These are phyloP conservation scores for Mortierella sp. DNA, from an alignment of 371 early-diverging fungal genomes.

Conservation along the genomic window DNA sequence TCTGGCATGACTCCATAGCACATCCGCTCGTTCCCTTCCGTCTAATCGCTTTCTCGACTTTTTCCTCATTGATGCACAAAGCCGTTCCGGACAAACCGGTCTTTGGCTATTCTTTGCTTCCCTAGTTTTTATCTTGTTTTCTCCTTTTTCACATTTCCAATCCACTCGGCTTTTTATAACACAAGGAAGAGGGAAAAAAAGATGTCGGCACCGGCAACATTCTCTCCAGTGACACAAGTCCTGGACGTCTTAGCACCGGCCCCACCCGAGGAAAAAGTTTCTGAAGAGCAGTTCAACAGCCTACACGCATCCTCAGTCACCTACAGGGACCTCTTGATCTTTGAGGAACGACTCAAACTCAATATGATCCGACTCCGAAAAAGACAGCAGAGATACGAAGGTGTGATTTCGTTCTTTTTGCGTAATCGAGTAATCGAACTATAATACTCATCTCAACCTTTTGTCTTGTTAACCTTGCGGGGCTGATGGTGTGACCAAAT, in stretches of 20 bases:
- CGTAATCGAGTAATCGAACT: no score
- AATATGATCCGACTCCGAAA: slow-evolving; percentile 66
- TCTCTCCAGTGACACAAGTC: slow-evolving; percentile 49
- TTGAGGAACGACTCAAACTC: slow-evolving; percentile 73
- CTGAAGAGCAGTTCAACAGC: slow-evolving; percentile 45
- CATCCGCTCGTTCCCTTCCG: no score
- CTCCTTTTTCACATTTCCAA: not conserved
- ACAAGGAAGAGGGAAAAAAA: not conserved
- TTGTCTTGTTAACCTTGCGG: no score
- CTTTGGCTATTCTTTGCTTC: no score
- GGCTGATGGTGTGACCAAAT: no score
- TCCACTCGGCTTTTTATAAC: not conserved
- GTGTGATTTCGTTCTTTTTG: no score
- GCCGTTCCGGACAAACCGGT: no score
- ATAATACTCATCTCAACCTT: no score
- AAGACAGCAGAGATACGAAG: slow-evolving; percentile 74
- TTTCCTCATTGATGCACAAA: no score
- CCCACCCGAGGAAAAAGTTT: slow-evolving; percentile 30
- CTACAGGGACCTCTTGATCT: slow-evolving; percentile 74
- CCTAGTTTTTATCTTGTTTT: not conserved
- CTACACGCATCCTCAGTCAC: slow-evolving; percentile 58
- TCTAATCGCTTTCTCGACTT: no score
- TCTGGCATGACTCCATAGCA: no score
- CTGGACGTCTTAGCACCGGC: slow-evolving; percentile 9
- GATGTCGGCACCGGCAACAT: slow-evolving; percentile 11